These are phyloP conservation scores for Trichocladium uniseriatum DNA, from an alignment of 495 filamentous ascomycete species.

Conservation along the genomic window DNA sequence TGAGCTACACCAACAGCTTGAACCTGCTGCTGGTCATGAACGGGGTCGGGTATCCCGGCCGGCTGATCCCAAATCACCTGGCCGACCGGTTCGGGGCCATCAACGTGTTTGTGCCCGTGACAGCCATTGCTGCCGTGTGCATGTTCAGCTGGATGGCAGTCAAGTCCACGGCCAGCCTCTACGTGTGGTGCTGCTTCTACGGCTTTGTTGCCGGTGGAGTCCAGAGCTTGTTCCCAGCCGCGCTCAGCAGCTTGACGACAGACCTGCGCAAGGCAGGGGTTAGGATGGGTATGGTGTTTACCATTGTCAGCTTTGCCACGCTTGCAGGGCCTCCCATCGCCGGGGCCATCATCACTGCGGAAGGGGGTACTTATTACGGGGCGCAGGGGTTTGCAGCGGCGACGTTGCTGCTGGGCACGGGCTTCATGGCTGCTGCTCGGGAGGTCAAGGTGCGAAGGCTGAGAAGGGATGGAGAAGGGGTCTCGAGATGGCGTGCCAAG, in stretches of 20 bases:
- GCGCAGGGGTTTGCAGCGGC: constrained; percentile 55
- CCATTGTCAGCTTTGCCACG: constrained; percentile 61
- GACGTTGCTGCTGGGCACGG: constrained; percentile 32
- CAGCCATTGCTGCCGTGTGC: constrained; percentile 42
- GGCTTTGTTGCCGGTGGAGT: constrained; percentile 57
- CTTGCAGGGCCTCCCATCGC: constrained; percentile 70
- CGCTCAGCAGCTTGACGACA: constrained; percentile 47
- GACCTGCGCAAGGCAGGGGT: constrained; percentile 61
- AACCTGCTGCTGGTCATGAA: constrained; percentile 68
- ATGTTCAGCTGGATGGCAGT: constrained; percentile 58
- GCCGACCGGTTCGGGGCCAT: constrained; percentile 54
- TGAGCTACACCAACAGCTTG: constrained; percentile 47
- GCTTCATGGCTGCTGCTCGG: constrained; percentile 35
- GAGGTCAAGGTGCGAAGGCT: constrained; percentile 26
- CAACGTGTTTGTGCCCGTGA: constrained; percentile 52
- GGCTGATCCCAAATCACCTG: constrained; percentile 53
- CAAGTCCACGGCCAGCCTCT: constrained; percentile 38
- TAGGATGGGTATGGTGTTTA: constrained; percentile 73
- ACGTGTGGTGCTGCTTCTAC: constrained; percentile 56
- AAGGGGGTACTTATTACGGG: constrained; percentile 47
- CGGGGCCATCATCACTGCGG: constrained; percentile 52
- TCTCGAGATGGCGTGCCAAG: constrained; percentile 10
- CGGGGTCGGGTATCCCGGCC: constrained; percentile 54
- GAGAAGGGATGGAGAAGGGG: neutral
- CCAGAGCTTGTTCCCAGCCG: constrained; percentile 59